These are phyloP conservation scores for Aphanomyces stellatus DNA, from an alignment of 352 stramenopile genomes.

Conservation along the genomic window DNA sequence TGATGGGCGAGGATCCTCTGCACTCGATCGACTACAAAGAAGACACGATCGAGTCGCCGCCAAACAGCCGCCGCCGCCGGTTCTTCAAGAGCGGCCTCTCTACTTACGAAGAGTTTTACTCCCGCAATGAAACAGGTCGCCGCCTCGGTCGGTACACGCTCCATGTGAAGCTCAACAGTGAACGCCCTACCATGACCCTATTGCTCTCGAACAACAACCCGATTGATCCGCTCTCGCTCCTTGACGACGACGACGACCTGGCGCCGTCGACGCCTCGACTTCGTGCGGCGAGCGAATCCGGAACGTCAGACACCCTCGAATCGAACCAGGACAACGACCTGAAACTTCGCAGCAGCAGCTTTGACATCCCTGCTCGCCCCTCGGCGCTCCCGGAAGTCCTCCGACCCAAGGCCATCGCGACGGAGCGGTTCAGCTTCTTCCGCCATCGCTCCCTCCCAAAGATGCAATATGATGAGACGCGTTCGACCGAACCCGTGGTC, in stretches of 20 bases:
- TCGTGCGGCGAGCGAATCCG: not conserved
- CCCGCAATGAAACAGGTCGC: constrained; percentile 14
- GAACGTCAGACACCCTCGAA: not conserved
- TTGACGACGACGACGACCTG: too few relatives aligned
- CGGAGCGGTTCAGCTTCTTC: constrained; percentile 18
- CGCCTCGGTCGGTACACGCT: constrained; percentile 13
- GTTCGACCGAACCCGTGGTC: too few relatives aligned
- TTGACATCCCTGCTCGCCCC: not conserved
- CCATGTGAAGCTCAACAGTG: constrained; percentile 3
- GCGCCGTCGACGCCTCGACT: not conserved
- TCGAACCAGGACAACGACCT: too few relatives aligned
- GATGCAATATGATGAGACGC: too few relatives aligned
- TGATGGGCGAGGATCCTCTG: not conserved
- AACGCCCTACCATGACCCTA: constrained; percentile 13
- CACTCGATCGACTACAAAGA: not conserved
- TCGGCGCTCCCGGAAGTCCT: constrained; percentile 6
- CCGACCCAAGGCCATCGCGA: constrained; percentile 1
- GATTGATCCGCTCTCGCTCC: too few relatives aligned
- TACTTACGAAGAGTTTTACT: constrained; percentile 20
- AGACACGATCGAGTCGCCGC: not conserved
- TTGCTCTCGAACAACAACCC: not conserved
- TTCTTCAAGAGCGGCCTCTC: constrained; percentile 18
- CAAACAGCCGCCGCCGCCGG: not conserved
- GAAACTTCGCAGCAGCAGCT: constrained; percentile 9
- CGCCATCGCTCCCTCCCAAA: not conserved